Percentiles rank a stretch among this genome's conserved stretches.
Evolutionary conservation across 106 monocot genomes (phyloP).

Genomic region (Posidonia australis): DNA sequence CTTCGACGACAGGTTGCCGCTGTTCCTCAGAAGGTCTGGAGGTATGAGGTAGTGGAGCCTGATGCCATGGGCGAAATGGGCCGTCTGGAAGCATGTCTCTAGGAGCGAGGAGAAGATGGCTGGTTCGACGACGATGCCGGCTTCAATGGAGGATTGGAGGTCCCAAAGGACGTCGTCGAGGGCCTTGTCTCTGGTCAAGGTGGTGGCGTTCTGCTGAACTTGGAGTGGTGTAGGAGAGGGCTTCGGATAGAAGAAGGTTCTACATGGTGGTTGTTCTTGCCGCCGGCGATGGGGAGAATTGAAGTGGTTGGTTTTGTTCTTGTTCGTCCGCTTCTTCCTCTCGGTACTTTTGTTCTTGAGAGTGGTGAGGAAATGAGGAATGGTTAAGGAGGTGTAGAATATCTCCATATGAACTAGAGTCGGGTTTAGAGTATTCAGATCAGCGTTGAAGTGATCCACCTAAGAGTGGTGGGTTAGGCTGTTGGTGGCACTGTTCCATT

Average conservation of each 20-base stretch:
- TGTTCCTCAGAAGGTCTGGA: constrained; percentile 25
- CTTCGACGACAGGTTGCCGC: constrained; percentile 20
- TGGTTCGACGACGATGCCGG: constrained; percentile 28
- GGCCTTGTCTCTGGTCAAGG: constrained; percentile 21
- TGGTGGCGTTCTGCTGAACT: neutral
- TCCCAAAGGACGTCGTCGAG: constrained; percentile 43
- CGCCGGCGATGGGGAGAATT: neutral
- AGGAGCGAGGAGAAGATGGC: constrained; percentile 40
- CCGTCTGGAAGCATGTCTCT: constrained; percentile 30
- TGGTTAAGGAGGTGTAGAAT: too few species aligned
- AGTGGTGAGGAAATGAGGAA: too few species aligned
- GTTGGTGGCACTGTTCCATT: too few species aligned
- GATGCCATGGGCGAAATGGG: constrained; percentile 15
- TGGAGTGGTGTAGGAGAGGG: constrained; percentile 30
- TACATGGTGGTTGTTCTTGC: too few species aligned
- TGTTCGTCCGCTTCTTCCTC: too few species aligned
- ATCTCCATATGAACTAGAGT: too few species aligned
- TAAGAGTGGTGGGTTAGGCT: too few species aligned
- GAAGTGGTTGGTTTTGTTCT: neutral
- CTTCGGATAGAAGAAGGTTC: constrained; percentile 22
- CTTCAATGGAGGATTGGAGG: constrained; percentile 25
- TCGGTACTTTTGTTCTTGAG: too few species aligned
- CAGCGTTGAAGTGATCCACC: too few species aligned
- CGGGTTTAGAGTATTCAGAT: too few species aligned
- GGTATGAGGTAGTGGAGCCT: constrained; percentile 53